Percentiles rank a stretch among this genome's conserved stretches.
Evolutionary conservation across 371 early-diverging fungal species (phyloP).

Genomic region (Cokeromyces recurvatus): DNA sequence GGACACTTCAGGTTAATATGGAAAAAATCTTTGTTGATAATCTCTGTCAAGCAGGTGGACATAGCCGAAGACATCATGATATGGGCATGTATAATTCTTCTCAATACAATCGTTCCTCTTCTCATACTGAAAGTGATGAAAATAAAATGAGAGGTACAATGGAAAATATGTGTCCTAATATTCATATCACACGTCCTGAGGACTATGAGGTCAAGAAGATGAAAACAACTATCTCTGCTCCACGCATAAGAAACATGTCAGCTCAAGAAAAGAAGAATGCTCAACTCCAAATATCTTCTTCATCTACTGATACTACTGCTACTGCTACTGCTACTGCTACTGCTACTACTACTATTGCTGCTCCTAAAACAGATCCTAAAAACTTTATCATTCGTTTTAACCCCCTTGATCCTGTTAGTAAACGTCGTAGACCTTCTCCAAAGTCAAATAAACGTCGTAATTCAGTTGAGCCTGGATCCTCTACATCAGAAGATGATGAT

Average conservation of each 20-base stretch:
- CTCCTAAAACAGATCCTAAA: constrained; percentile 16
- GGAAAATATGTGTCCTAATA: constrained; percentile 9
- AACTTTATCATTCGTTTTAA: constrained; percentile 15
- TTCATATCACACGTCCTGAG: constrained; percentile 24
- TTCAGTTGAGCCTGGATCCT: constrained; percentile 12
- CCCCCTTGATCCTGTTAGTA: not conserved
- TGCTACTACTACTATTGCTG: too few species aligned
- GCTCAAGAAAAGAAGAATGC: constrained; percentile 9
- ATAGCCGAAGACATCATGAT: constrained; percentile 43
- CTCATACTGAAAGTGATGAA: not conserved
- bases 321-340: not conserved
- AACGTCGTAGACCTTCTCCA: constrained; percentile 3
- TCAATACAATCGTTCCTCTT: not conserved
- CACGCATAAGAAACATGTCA: constrained; percentile 13
- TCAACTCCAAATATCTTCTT: too few species aligned
- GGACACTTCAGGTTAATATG: constrained; percentile 70
- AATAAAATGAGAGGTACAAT: not conserved
- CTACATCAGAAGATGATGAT: constrained; percentile 4
- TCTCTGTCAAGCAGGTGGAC: constrained; percentile 40
- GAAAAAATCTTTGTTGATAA: constrained; percentile 45
- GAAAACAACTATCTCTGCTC: constrained; percentile 1
- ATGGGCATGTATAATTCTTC: constrained; percentile 23
- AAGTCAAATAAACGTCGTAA: constrained; percentile 8
- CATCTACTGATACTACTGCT: not conserved
- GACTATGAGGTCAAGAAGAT: constrained; percentile 21